These are phyloP conservation scores for Leccinum griseonigrum DNA, from an alignment of 1,284 basidiomycete species.

Conservation along the genomic window DNA sequence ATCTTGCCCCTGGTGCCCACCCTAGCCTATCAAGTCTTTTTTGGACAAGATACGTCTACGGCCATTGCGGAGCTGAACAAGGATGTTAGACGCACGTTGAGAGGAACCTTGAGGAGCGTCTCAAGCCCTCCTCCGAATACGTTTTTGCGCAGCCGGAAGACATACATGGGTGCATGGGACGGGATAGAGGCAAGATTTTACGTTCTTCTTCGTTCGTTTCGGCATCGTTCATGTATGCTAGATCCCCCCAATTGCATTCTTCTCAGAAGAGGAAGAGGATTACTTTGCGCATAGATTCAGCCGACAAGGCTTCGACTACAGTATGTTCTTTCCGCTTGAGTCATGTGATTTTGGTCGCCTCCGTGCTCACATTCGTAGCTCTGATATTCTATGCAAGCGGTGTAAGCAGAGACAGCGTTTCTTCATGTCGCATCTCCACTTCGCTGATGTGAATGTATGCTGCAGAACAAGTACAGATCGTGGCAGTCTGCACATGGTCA, in stretches of 20 bases:
- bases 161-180: slow-evolving; percentile 51
- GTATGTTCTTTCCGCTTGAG: slow-evolving; percentile 37
- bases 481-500: slow-evolving; percentile 52
- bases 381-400: slow-evolving; percentile 55
- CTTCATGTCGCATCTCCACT: neutral
- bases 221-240: slow-evolving; percentile 19
- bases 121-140: slow-evolving; percentile 51
- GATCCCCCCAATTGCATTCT: slow-evolving; percentile 61
- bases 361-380: slow-evolving; percentile 33
- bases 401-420: slow-evolving; percentile 29
- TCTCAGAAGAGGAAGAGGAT: slow-evolving; percentile 57
- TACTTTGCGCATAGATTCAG: slow-evolving; percentile 62
- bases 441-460: slow-evolving; percentile 3
- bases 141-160: slow-evolving; percentile 49
- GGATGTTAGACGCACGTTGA: slow-evolving; percentile 53
- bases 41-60: slow-evolving; percentile 44
- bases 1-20: slow-evolving; percentile 45
- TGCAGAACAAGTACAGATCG: slow-evolving; percentile 49
- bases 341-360: neutral
- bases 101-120: slow-evolving; percentile 50
- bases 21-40: slow-evolving; percentile 62
- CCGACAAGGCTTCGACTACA: slow-evolving; percentile 55
- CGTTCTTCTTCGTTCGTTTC: neutral
- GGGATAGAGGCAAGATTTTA: slow-evolving; percentile 10
- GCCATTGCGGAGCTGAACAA: slow-evolving; percentile 52